Evolutionary conservation across 1,139 yeast genomes (phyloP).

Genomic region (Blastobotrys petasosporus): DNA sequence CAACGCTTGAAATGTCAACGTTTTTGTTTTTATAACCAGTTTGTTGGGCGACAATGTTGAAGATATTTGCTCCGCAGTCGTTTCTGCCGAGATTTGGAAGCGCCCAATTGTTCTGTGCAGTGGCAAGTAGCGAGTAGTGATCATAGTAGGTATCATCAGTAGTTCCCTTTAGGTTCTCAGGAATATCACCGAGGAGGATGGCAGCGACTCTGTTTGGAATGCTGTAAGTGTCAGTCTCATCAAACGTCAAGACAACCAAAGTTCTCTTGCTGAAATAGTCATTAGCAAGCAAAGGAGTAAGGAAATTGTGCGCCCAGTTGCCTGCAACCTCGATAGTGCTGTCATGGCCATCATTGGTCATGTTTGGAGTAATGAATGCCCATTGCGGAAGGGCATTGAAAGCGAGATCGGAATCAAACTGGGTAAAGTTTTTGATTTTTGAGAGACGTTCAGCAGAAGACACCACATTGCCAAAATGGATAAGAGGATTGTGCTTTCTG

Average conservation of each 20-base stretch:
- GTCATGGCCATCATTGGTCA: constrained; percentile 47
- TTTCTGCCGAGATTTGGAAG: constrained; percentile 44
- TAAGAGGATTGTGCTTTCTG: constrained; percentile 46
- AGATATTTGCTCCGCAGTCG: constrained; percentile 45
- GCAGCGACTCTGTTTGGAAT: constrained; percentile 41
- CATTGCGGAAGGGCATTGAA: constrained; percentile 43
- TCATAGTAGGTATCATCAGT: constrained; percentile 43
- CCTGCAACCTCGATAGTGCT: constrained; percentile 41
- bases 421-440: constrained; percentile 43
- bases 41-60: constrained; percentile 37
- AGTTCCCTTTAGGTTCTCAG: constrained; percentile 37
- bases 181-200: constrained; percentile 41
- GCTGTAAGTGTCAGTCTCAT: constrained; percentile 41
- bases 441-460: constrained; percentile 33
- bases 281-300: constrained; percentile 39
- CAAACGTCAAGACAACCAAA: constrained; percentile 42
- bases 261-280: constrained; percentile 42
- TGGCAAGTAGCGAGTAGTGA: constrained; percentile 44
- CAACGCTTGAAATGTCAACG: constrained; percentile 36
- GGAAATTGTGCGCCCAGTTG: constrained; percentile 40
- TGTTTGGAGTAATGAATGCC: constrained; percentile 46
- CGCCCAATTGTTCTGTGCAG: constrained; percentile 44
- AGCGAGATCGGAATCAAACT: constrained; percentile 37
- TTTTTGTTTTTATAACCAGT: constrained; percentile 33
- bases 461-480: constrained; percentile 38